These are phyloP conservation scores for Hysterangium stoloniferum DNA, from an alignment of 768 basidiomycete genomes.

Conservation along the genomic window DNA sequence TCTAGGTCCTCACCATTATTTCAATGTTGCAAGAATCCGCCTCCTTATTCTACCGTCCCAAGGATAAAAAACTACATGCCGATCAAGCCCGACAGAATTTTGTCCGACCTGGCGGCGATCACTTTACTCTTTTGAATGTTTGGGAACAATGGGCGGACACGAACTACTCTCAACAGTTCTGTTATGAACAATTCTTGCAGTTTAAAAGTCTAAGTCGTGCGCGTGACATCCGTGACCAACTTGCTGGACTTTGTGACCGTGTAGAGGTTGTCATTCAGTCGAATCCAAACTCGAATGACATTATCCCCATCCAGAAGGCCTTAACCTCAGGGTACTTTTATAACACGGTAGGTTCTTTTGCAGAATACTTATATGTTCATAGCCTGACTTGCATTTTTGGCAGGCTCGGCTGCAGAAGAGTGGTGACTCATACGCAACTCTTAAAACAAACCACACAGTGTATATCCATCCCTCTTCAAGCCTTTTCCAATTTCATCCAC, in stretches of 20 bases:
- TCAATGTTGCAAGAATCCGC: slow-evolving; percentile 95
- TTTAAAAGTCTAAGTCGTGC: slow-evolving; percentile 92
- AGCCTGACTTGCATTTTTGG: no score
- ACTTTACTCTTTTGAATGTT: slow-evolving; percentile 94
- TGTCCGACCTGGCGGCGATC: slow-evolving; percentile 90
- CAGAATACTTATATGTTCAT: no score
- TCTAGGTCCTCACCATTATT: slow-evolving; percentile 88
- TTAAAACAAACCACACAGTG: slow-evolving; percentile 94
- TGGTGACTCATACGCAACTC: slow-evolving; percentile 93
- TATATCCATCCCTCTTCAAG: slow-evolving; percentile 95
- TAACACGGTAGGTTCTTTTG: slow-evolving; percentile 57
- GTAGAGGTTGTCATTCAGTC: slow-evolving; percentile 86
- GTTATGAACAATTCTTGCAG: slow-evolving; percentile 92
- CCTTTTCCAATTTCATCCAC: slow-evolving; percentile 92
- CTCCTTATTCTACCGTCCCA: slow-evolving; percentile 93
- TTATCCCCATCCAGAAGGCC: slow-evolving; percentile 90
- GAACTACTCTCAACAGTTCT: slow-evolving; percentile 94
- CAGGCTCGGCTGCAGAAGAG: slow-evolving; percentile 91
- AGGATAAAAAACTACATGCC: slow-evolving; percentile 96
- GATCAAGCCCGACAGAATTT: slow-evolving; percentile 98
- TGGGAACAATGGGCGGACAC: slow-evolving; percentile 99
- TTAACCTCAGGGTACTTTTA: slow-evolving; percentile 95
- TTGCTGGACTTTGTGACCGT: slow-evolving; percentile 91
- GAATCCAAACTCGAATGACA: slow-evolving; percentile 90
- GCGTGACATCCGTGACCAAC: slow-evolving; percentile 92